phyloP scores from a whole-genome alignment of 805 yeast species.

The Sugiyamaella americana region DNA sequence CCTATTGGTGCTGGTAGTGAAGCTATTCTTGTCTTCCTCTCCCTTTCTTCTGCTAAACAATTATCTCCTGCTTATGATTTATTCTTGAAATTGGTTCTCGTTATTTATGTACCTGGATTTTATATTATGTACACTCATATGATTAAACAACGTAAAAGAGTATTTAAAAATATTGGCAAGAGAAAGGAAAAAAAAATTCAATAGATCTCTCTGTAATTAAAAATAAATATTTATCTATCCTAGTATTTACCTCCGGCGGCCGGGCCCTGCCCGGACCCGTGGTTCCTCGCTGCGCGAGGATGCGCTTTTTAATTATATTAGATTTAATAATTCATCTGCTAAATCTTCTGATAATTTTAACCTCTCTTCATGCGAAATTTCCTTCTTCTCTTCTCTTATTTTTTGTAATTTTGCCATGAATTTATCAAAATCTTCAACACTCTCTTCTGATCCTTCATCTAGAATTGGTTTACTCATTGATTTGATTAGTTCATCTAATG shows the following conservation, averaged over 20 bases:
- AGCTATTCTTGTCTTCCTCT: slow-evolving; percentile 57
- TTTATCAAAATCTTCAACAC: not conserved
- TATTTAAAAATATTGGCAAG: slow-evolving; percentile 32
- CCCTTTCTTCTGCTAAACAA: slow-evolving; percentile 59
- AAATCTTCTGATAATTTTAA: slow-evolving; percentile 29
- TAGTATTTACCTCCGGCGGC: not conserved
- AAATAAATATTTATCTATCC: not conserved
- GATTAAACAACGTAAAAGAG: slow-evolving; percentile 82
- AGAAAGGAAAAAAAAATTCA: slow-evolving; percentile 6
- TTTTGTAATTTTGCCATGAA: not conserved
- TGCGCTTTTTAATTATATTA: not conserved
- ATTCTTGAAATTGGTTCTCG: slow-evolving; percentile 50
- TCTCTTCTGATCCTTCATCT: not conserved
- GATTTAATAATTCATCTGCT: slow-evolving; percentile 28
- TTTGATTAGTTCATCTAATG: not conserved
- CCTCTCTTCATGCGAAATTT: slow-evolving; percentile 29
- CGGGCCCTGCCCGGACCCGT: not conserved
- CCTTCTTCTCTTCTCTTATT: slow-evolving; percentile 1
- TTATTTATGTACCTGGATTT: slow-evolving; percentile 79
- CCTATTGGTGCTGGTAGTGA: slow-evolving; percentile 93
- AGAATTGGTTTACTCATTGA: not conserved
- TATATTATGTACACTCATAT: slow-evolving; percentile 79
- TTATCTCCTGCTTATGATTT: slow-evolving; percentile 45
- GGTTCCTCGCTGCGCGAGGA: not conserved
- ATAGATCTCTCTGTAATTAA: not conserved